Conservation (phyloP, 352 stramenopile species). For the Phytopythium mirpurense region DNA sequence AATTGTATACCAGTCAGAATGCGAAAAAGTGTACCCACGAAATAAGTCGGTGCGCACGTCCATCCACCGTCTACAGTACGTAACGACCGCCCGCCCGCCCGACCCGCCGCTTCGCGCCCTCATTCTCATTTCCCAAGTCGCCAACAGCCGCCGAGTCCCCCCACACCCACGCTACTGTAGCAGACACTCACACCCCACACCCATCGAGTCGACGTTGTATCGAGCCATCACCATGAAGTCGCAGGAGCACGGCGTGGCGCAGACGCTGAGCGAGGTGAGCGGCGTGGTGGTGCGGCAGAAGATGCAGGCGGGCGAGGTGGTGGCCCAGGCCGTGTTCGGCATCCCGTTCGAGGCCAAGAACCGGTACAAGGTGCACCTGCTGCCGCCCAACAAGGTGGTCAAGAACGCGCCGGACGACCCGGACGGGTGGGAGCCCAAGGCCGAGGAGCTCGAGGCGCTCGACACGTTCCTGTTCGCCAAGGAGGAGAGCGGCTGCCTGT, state of each 20-base stretch:
- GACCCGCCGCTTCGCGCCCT: background rate
- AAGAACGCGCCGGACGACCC: constrained; percentile 41
- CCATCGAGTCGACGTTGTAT: background rate
- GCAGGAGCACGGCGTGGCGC: constrained; percentile 13
- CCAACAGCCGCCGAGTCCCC: background rate
- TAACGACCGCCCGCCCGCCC: no score
- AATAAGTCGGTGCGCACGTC: no score
- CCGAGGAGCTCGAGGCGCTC: constrained; percentile 38
- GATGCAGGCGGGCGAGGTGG: constrained; percentile 36
- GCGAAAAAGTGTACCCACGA: no score
- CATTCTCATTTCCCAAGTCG: background rate
- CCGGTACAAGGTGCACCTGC: constrained; percentile 45
- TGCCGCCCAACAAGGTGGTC: constrained; percentile 43
- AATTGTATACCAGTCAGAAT: no score
- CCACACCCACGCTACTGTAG: no score
- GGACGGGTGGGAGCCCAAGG: constrained; percentile 38
- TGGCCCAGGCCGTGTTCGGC: constrained; percentile 38
- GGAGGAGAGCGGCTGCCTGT: constrained; percentile 32
- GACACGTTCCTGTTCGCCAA: constrained; percentile 42
- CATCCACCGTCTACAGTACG: no score
- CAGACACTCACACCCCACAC: no score
- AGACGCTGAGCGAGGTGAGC: constrained; percentile 26
- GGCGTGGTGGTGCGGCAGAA: constrained; percentile 53
- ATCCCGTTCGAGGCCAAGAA: constrained; percentile 54
- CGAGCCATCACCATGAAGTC: background rate